Percentiles rank a stretch among this genome's conserved stretches.
phyloP scores from a whole-genome alignment of 768 basidiomycete genomes.

The Dendrothele bispora region DNA sequence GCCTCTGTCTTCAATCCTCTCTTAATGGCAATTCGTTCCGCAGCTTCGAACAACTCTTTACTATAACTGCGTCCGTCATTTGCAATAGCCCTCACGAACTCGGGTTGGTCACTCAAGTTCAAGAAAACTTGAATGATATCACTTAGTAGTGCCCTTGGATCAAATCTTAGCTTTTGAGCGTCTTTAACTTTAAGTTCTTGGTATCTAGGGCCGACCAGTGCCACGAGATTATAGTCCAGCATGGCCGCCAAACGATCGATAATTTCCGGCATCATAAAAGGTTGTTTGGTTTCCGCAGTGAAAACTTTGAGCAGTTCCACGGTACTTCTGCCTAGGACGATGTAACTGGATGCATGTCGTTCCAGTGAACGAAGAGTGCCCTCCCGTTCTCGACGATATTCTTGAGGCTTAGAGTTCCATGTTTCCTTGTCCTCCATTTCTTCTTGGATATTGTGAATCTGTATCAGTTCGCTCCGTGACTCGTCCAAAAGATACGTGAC shows the following conservation, averaged over 20 bases:
- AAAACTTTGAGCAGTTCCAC: conserved; percentile 91
- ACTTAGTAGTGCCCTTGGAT: conserved; percentile 76
- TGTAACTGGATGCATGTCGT: conserved; percentile 82
- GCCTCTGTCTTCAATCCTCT: conserved; percentile 69
- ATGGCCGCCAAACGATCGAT: conserved; percentile 94
- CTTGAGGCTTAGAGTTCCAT: conserved; percentile 66
- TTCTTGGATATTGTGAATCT: conserved; percentile 83
- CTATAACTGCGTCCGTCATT: conserved; percentile 92
- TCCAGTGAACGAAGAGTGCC: conserved; percentile 77
- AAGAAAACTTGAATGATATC: conserved; percentile 90
- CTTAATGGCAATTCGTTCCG: conserved; percentile 63
- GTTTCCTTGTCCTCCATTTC: conserved; percentile 77
- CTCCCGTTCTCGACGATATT: conserved; percentile 85
- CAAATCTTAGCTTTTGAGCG: conserved; percentile 86
- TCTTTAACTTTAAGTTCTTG: conserved; percentile 84
- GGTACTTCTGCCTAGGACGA: conserved; percentile 81
- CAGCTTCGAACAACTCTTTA: conserved; percentile 79
- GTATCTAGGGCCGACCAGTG: conserved; percentile 86
- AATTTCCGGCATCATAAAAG: conserved; percentile 96
- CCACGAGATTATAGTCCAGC: conserved; percentile 91
- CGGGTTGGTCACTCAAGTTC: conserved; percentile 77
- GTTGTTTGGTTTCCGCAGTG: conserved; percentile 86
- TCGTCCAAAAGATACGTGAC: conserved; percentile 98
- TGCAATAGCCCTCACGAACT: conserved; percentile 86
- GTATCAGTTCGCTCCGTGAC: conserved; percentile 82